Evolutionary conservation across 2,329 filamentous ascomycete genomes (phyloP).

Genomic region (Xylaria sp.): DNA sequence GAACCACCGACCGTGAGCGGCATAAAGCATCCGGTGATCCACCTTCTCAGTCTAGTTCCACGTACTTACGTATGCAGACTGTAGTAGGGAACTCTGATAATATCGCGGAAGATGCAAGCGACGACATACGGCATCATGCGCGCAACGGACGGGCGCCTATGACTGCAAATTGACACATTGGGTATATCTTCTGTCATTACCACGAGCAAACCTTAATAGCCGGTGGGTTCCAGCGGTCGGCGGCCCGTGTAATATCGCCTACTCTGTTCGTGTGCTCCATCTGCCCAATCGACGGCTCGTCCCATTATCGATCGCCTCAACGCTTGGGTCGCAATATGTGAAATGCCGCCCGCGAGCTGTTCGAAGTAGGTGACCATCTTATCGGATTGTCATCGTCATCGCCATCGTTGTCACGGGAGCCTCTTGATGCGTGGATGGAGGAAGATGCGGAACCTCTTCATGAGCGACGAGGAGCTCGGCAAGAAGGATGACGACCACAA

Average conservation of each 20-base stretch:
- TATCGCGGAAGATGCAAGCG: neutral
- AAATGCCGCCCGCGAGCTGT: slow-evolving; percentile 36
- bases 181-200: neutral
- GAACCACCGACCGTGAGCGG: neutral
- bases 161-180: slow-evolving; percentile 11
- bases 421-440: slow-evolving; percentile 46
- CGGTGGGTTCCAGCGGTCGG: neutral
- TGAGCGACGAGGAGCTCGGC: slow-evolving; percentile 64
- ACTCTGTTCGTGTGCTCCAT: neutral
- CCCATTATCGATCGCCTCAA: neutral
- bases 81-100: too few relatives aligned
- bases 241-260: neutral
- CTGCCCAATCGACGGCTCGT: slow-evolving; percentile 8
- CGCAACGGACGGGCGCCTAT: neutral
- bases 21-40: slow-evolving; percentile 10
- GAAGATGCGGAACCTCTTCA: slow-evolving; percentile 59
- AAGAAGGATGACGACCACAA: slow-evolving; percentile 69
- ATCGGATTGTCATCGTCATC: neutral
- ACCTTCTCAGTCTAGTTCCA: neutral
- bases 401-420: slow-evolving; percentile 23
- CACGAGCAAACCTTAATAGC: neutral
- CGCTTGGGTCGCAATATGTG: slow-evolving; percentile 37
- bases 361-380: slow-evolving; percentile 20
- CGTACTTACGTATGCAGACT: too few relatives aligned
- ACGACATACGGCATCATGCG: slow-evolving; percentile 1